Evolutionary conservation across 345 rosid species (phyloP).

Genomic region (Trapa incisa): DNA sequence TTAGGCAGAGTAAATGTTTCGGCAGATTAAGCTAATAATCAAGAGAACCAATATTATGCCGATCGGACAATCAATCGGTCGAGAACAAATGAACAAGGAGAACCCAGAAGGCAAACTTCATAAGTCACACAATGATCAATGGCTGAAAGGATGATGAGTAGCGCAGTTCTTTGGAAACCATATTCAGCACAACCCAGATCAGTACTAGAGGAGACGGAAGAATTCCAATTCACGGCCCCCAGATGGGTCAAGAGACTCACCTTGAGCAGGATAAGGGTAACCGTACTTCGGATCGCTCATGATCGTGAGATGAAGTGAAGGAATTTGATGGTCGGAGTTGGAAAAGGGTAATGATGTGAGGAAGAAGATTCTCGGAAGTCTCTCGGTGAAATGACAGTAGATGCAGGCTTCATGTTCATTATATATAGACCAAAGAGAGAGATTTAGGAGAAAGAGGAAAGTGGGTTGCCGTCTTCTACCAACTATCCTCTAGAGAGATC

Average conservation of each 20-base stretch:
- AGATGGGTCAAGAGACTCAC: constrained; percentile 10
- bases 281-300: constrained; percentile 45
- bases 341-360: background rate
- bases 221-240: background rate
- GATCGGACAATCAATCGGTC: background rate
- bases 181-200: background rate
- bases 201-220: background rate
- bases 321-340: background rate
- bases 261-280: constrained; percentile 46
- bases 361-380: background rate
- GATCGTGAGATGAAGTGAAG: background rate
- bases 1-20: background rate
- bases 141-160: background rate
- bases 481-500: background rate
- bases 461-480: background rate
- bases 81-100: background rate
- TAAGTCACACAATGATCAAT: background rate
- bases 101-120: background rate
- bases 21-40: background rate
- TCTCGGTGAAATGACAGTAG: background rate
- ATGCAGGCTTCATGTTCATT: background rate
- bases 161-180: background rate
- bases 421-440: background rate
- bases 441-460: background rate
- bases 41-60: background rate